These are phyloP conservation scores for Stephanodiscus minutulus DNA, from an alignment of 108 stramenopile species.

Conservation along the genomic window DNA sequence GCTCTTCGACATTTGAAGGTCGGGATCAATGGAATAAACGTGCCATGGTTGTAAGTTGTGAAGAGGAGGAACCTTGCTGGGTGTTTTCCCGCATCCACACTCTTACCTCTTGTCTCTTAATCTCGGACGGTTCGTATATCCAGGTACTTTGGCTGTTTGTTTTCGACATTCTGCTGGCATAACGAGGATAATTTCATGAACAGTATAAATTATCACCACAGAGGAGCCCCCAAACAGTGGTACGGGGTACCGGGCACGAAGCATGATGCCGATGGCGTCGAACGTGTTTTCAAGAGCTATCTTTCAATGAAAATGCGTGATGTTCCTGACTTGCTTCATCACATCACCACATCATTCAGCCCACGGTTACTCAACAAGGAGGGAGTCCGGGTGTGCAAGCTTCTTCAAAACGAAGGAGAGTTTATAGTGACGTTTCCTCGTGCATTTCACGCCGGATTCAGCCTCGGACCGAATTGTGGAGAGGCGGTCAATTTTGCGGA, in stretches of 20 bases:
- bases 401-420: constrained; percentile 90
- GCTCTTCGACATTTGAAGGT: constrained; percentile 90
- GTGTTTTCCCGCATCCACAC: not conserved
- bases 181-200: constrained; percentile 99
- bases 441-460: constrained; percentile 97
- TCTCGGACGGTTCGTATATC: constrained; percentile 46
- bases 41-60: constrained; percentile 84
- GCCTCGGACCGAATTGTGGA: constrained; percentile 93
- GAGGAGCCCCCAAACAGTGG: constrained; percentile 97
- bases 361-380: constrained; percentile 81
- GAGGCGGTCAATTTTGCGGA: constrained; percentile 95
- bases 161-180: constrained; percentile 99
- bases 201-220: constrained; percentile 97
- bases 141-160: constrained; percentile 89
- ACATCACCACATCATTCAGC: constrained; percentile 95
- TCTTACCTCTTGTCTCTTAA: not conserved
- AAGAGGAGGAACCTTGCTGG: not conserved
- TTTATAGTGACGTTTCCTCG: constrained; percentile 98
- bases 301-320: constrained; percentile 93
- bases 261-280: constrained; percentile 80
- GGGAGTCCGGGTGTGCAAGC: constrained; percentile 88
- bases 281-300: constrained; percentile 86
- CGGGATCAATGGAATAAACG: constrained; percentile 95
- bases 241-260: constrained; percentile 91
- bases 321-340: constrained; percentile 90